Conservation (phyloP, 169 alveolate species). For the Plasmodium billcollinsi region DNA sequence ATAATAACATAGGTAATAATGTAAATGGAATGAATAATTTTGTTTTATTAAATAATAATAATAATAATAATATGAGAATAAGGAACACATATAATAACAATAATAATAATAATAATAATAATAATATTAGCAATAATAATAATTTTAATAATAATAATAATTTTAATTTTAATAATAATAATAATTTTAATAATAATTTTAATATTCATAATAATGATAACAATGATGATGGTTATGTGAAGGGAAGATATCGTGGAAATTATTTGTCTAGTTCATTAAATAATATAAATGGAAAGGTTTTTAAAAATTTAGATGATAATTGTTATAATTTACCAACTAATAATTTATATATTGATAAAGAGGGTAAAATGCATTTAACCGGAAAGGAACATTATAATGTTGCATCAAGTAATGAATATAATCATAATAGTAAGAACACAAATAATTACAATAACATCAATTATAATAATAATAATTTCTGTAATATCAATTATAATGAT, state of each 20-base stretch:
- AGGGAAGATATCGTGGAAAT: background rate
- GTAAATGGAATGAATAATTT: background rate
- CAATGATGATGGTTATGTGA: constrained; percentile 8
- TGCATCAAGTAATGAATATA: background rate
- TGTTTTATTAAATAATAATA: background rate
- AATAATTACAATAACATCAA: background rate
- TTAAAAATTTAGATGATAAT: constrained; percentile 54
- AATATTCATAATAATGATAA: constrained; percentile 3
- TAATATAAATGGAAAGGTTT: constrained; percentile 18
- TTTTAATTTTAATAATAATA: background rate
- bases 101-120: background rate
- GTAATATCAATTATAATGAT: background rate
- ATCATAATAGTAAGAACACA: background rate
- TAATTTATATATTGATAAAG: constrained; percentile 48
- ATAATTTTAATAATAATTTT: background rate
- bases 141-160: background rate
- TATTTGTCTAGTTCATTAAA: constrained; percentile 6
- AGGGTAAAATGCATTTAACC: constrained; percentile 67
- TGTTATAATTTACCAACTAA: constrained; percentile 31
- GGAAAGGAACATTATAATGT: constrained; percentile 22
- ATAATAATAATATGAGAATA: constrained; percentile 9
- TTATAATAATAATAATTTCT: background rate
- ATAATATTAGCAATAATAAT: background rate
- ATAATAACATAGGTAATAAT: background rate
- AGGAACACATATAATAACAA: constrained; percentile 7